Base-by-base conservation (phyloP, 495 filamentous ascomycete genomes). In the Hypoxylon crocopeplum region DNA sequence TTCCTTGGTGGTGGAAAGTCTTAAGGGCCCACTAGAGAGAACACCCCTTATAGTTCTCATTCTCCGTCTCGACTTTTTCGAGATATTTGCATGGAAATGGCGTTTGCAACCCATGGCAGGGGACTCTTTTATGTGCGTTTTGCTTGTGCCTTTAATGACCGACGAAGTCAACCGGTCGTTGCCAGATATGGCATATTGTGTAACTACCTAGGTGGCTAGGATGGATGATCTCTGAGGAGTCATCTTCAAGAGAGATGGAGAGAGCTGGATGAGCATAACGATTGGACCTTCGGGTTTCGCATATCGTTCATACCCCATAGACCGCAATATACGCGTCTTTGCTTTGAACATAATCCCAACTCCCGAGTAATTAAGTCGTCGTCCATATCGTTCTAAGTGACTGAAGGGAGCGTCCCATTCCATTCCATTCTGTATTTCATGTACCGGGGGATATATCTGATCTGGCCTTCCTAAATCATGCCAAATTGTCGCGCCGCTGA, bases 1-100 rank as follows among this genome's bases (percentile, higher is more conserved):
- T 69, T 75, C 50, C 74, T 75, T 59, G 68, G 62, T 47, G 71
- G 67, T 39, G 65, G 61, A 16, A 48, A 47, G 15, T 55, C 54
- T 3, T 59, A 32, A 51, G 36, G 24, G 41, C 44, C 12, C 32
- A 61, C 27, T 59, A 62, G 48, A 60, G 47, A 62, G 25, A 46
- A 37, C 29, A 45, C 5, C 2, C 38, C 42, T 15, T 24, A 38
- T 32, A 56, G 27, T 39, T 67, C 44, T 42, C 51, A 11, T 36
- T 46, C 61, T 57, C 24, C 30, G 51, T 50, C 49, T 48, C 38
- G 0, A 46, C 30, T 21, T 52, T 21, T 52, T 17, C 46, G 25
- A 60, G 42, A 64, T 45, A 57, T 36, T 49, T 67, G 61, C 68
- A 68, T 71, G 51, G 39, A 37, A 60, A 51, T 66, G 64, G 66